Base-by-base conservation (phyloP, 345 rosid species). In the Aquilaria malaccensis region DNA sequence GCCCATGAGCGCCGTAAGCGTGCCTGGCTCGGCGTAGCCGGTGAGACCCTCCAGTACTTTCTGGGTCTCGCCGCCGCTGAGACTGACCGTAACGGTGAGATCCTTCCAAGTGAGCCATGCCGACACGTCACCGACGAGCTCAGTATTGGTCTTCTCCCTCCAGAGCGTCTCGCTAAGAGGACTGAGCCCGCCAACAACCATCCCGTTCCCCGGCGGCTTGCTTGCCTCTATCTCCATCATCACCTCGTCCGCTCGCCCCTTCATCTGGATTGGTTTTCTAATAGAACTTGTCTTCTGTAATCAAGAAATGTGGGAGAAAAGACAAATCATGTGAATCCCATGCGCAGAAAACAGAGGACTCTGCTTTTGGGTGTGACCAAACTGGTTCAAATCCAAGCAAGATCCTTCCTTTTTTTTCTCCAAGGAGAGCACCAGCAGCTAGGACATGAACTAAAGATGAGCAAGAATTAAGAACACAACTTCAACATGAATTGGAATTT, bases 81-180 rank as follows among this genome's bases (percentile, higher is more conserved):
- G 81, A 10, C 82, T 79, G 0, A 85, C 96, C 82, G 73, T 86
- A 30, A 92, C 96, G 0, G 96, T 88, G 67, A 92, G 88, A 77
- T 92, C 98, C 74, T 83, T 81, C 98, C 98, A 92, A 2, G 91
- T 85, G 30, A 92, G 83, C 72, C 93, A 72, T 2, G 98, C 98
- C 4, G 95, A 86, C 11, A 85, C 96, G 53, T 92, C 96, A 45
- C 95, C 96, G 0, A 83, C 76, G 15, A 79, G 57, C 66, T 91
- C 89, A 10, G 80, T 71, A 22, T 78, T 74, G 2, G 78, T 49
- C 64, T 72, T 80, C 60, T 83, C 96, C 66, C 82, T 81, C 96
- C 98, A 91, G 31, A 86, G 62, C 1, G 90, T 69, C 76, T 77
- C 87, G 66, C 98, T 88, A 10, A 91, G 74, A 47, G 98, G 96